Conservation (phyloP, 1,284 basidiomycete genomes). For the Cutaneotrichosporon sp. region DNA sequence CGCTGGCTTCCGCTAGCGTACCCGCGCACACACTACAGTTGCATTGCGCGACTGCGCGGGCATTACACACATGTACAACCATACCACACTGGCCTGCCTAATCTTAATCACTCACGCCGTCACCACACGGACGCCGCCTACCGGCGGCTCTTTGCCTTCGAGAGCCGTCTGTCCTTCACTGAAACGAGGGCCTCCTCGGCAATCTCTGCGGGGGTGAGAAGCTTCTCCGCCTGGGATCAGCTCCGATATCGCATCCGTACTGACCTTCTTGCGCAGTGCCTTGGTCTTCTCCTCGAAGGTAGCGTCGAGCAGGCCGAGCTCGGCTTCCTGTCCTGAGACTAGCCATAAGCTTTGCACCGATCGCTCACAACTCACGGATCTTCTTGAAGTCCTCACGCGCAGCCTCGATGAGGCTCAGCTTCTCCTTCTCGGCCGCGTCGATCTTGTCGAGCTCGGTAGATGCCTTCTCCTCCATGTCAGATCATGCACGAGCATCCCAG, state of each 20-base stretch:
- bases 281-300: not conserved
- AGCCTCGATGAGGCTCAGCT: constrained; percentile 9
- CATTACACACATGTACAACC: constrained; percentile 3
- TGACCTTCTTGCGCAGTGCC: not conserved
- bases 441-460: constrained; percentile 13
- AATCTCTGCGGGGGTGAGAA: not conserved
- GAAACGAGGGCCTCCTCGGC: not conserved
- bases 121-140: no score
- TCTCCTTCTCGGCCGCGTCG: constrained; percentile 8
- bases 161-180: not conserved
- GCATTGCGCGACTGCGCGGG: not conserved
- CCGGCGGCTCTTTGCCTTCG: not conserved
- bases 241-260: no score
- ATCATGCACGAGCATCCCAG: not conserved
- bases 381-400: constrained; percentile 20
- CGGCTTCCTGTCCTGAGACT: not conserved
- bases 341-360: not conserved
- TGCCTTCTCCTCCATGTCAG: constrained; percentile 5
- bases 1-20: constrained; percentile 16
- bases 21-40: not conserved
- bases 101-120: no score
- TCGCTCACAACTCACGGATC: constrained; percentile 16
- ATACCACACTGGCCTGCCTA: no score
- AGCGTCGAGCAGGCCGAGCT: not conserved
- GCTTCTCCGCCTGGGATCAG: not conserved